Conservation (phyloP, 2,329 filamentous ascomycete genomes). For the Sclerotinia subarctica region DNA sequence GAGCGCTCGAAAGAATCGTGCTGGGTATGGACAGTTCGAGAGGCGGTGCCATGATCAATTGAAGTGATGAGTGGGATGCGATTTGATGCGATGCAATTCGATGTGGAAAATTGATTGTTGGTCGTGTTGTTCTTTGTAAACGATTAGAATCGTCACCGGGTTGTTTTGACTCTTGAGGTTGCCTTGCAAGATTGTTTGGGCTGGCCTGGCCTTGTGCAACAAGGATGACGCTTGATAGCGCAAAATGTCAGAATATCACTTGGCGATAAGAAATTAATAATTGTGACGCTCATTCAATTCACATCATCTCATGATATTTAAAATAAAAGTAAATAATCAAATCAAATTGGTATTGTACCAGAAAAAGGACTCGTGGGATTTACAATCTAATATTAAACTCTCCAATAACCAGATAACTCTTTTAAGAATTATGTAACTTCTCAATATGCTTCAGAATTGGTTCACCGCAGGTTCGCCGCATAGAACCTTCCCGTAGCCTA, state of each 20-base stretch:
- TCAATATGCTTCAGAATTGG: constrained; percentile 17
- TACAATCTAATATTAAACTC: constrained; percentile 18
- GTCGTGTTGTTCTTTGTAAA: constrained; percentile 5
- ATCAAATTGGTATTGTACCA: constrained; percentile 18
- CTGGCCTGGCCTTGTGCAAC: neutral
- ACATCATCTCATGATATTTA: neutral
- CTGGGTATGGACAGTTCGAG: constrained; percentile 66
- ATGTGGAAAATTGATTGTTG: constrained; percentile 5
- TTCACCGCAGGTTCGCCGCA: constrained; percentile 1
- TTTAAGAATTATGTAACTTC: constrained; percentile 19
- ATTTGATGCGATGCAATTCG: constrained; percentile 1
- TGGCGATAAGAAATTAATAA: constrained; percentile 18
- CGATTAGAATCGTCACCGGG: neutral
- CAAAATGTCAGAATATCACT: constrained; percentile 14
- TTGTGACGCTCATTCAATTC: neutral
- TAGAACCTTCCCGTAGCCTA: constrained; percentile 10
- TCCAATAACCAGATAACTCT: constrained; percentile 8
- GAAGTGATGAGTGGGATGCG: neutral
- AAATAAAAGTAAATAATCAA: neutral
- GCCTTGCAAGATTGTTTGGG: constrained; percentile 1
- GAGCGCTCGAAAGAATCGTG: constrained; percentile 53
- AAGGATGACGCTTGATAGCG: constrained; percentile 18
- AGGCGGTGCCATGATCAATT: constrained; percentile 55
- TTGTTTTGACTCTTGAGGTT: constrained; percentile 9
- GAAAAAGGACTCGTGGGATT: neutral